These are phyloP conservation scores for Penicillium canescens DNA, from an alignment of 495 filamentous ascomycete genomes.

Conservation along the genomic window DNA sequence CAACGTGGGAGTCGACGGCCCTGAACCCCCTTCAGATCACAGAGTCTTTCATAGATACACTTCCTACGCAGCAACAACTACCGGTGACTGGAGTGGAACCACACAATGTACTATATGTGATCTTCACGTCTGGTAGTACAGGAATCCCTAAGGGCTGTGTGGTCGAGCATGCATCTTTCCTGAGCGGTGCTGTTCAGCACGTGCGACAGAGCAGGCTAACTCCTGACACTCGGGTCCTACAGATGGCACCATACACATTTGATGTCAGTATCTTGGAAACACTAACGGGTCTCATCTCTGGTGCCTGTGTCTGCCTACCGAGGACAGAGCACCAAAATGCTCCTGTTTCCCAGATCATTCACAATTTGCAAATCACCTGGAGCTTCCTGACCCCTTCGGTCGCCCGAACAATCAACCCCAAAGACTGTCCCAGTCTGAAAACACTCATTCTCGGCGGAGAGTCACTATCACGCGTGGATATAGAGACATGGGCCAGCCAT, in stretches of 20 bases:
- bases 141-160: conserved; percentile 44
- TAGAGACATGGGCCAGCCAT: conserved; percentile 42
- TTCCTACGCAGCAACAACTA: conserved; percentile 26
- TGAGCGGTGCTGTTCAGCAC: conserved; percentile 11
- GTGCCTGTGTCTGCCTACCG: conserved; percentile 40
- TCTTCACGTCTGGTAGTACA: conserved; percentile 39
- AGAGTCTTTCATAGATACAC: conserved; percentile 13
- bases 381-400: conserved; percentile 39
- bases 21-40: not conserved
- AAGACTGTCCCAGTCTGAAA: conserved; percentile 27
- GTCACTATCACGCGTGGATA: conserved; percentile 35
- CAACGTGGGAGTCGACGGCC: not conserved
- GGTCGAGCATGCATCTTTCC: conserved; percentile 37
- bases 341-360: conserved; percentile 23
- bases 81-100: conserved; percentile 13
- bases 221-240: conserved; percentile 22
- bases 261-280: conserved; percentile 38
- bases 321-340: conserved; percentile 26
- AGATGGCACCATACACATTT: conserved; percentile 41
- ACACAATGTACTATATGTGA: conserved; percentile 25
- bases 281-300: conserved; percentile 30
- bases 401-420: conserved; percentile 27
- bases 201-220: conserved; percentile 2
- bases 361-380: conserved; percentile 29
- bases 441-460: conserved; percentile 39